Base-by-base conservation (phyloP, 768 basidiomycete genomes). In the Termitomyces sp. region DNA sequence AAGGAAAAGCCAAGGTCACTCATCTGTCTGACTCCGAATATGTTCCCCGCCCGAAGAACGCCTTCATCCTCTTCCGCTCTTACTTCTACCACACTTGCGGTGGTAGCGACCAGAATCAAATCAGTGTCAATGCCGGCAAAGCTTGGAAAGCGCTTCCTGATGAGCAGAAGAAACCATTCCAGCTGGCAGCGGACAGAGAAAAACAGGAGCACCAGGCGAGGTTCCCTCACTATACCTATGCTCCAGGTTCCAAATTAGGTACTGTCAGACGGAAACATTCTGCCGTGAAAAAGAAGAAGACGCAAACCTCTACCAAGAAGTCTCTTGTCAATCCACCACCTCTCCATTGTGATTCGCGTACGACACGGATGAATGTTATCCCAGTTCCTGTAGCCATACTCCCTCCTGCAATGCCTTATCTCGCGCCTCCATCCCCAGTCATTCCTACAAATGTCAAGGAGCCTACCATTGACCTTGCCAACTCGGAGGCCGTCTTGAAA, bases 51-150 rank as follows among this genome's bases (percentile, higher is more conserved):
- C 75, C 74, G 2, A 68, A 70, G n/a, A 76, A 76, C 56, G 69
- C 73, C 16, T 76, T 76, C 59, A 73, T 76, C 53, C 42, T 72
- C 55, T 75, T 72, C 62, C 73, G 75, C 22, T 75, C 72, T 9
- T 60, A 66, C 45, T 68, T 69, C 52, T 62, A 63, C 46, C 28
- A 47, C 31, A 62, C 45, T 5, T 13, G 53, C 28, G 54, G 57
- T 29, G 57, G 64, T 29, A 62, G 61, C 16, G 69, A 70, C 52
- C 74, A 76, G 61, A 70, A 70, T 31, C 62, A 71, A 26, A 66
- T 74, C 45, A 75, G 74, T 60, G 65, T 66, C 34, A 61, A 61
- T 2, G 74, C 75, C 5, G 73, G 62, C 1, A 60, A 60, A n/a
- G 62, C 60, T 13, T 75, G 73, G 73, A 66, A 60, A 26, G 56